Evolutionary conservation across 331 rosid genomes (phyloP), one percentile per base, ranked within the genome.

Genomic region (Stylosanthes scabra): DNA sequence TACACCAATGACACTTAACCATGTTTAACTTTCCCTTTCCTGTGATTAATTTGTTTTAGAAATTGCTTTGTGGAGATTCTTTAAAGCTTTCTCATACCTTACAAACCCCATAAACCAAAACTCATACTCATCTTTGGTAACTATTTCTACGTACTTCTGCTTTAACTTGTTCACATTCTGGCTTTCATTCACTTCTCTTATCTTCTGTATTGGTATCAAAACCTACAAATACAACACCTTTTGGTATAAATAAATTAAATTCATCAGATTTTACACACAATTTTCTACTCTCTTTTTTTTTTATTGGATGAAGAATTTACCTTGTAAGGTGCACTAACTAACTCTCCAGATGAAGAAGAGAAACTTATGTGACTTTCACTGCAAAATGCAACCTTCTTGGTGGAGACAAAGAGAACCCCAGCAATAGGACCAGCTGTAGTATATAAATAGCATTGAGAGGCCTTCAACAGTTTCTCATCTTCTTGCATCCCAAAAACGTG

Each of bases 381-480:
- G 79, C 83, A 88, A 42, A 93, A 93, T 5, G 89, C 93, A 80
- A 93, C 76, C 78, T 86, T 93, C 14, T 79, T 42, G 10, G 90
- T 90, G 7, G 97, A 93, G 55, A 88, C 77, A 39, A 88, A 93
- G 59, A 88, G 91, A 51, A 84, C 80, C 20, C 98, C 97, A 52
- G 97, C 88, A 82, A 93, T 84, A 45, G 98, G 97, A 66, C 98
- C 97, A 55, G 80, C 83, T 12, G 89, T 87, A 5, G 98, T 90
- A 5, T 87, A 85, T 20, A 93, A 67, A 72, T 93, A 88, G 65
- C 98, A 93, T 10, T 87, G 98, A 3, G 96, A 93, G 25, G 98
- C 98, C 70, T 93, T 93, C 78, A 93, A 76, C 11, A 93, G 83
- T 78, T 86, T 40, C 65, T 85, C 90, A 11, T 81, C 84, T 2